A percentile compares a stretch with the other conserved stretches of the same genome.
These are phyloP conservation scores for Hypoxylon rubiginosum DNA, from an alignment of 2,329 filamentous ascomycete species.

Conservation along the genomic window DNA sequence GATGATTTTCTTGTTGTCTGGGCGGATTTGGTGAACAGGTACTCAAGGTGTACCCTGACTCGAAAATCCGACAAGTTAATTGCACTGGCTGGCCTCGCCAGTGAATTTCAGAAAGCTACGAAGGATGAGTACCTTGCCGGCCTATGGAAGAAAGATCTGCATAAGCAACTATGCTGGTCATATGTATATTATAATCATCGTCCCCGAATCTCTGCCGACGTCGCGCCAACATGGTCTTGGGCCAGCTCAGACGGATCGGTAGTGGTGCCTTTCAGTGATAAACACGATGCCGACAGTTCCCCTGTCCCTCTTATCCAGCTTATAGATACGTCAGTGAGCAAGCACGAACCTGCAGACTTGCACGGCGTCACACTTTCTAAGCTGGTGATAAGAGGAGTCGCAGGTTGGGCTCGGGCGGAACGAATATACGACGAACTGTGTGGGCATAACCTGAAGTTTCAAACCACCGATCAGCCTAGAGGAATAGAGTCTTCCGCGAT, in stretches of 20 bases:
- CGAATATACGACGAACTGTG: neutral
- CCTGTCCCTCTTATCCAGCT: neutral
- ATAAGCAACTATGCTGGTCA: neutral
- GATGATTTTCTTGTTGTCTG: neutral
- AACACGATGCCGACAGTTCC: too few relatives aligned
- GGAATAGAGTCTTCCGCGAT: neutral
- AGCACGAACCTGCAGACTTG: neutral
- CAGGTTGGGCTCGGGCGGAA: neutral
- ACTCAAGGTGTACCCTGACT: neutral
- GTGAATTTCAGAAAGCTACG: neutral
- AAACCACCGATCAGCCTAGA: neutral
- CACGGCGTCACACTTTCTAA: neutral
- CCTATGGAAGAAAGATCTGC: neutral
- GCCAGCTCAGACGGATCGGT: conserved; percentile 16
- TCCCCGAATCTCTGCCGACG: neutral
- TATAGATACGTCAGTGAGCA: neutral
- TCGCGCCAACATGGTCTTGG: conserved; percentile 34
- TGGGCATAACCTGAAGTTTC: too few relatives aligned
- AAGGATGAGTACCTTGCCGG: neutral
- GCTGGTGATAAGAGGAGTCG: neutral
- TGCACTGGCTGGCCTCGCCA: neutral
- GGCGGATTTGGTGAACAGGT: neutral
- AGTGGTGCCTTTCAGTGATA: too few relatives aligned
- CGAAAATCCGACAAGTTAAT: neutral
- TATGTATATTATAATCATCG: neutral